Evolutionary conservation across 768 basidiomycete genomes (phyloP), one percentile per base, ranked within the genome.

Genomic region (Postia placenta): DNA sequence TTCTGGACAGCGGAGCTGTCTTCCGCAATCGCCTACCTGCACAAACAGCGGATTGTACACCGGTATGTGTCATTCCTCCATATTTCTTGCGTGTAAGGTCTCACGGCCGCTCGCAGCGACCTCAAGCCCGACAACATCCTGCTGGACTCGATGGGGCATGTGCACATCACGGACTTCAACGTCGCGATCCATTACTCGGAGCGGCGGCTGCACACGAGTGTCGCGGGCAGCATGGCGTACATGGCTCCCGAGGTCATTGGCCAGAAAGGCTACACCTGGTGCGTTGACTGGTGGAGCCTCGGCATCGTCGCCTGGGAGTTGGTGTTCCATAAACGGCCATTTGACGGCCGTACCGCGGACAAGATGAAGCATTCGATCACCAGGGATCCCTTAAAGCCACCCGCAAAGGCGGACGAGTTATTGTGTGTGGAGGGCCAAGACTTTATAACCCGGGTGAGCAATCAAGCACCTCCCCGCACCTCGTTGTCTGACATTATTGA

Each of bases 151-250:
- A 69, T 74, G 60, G 96, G 96, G 0, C 94, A 99, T 63, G 95
- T 91, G 1, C 95, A 98, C 63, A 73, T 99, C 59, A 98, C 96
- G 7, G 96, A 99, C 69, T 96, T 99, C 73, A 99, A 99, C 61
- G 93, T 99, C 56, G 96, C 95, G 20, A 95, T 98, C 6, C 95
- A 98, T 66, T 97, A 92, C 64, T 95, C 94, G 11, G 88, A 91
- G 51, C 77, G 85, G 45, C 79, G 94, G 28, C 61, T 87, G 52
- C 85, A 98, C 66, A 92, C 90, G 0, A 92, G 90, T 51, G 88
- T 99, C 14, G 95, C 96, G 5, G 96, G 96, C 3, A 93, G 90
- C 61, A 94, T 99, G 92, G 95, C 96, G 0, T 99, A 99, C 70
- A 99, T 99, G 96, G 94, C 94, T 9, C 94, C 95, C 0, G 92